These are phyloP conservation scores for Lodderomyces margitis DNA, from an alignment of 1,139 yeast genomes.

Conservation along the genomic window DNA sequence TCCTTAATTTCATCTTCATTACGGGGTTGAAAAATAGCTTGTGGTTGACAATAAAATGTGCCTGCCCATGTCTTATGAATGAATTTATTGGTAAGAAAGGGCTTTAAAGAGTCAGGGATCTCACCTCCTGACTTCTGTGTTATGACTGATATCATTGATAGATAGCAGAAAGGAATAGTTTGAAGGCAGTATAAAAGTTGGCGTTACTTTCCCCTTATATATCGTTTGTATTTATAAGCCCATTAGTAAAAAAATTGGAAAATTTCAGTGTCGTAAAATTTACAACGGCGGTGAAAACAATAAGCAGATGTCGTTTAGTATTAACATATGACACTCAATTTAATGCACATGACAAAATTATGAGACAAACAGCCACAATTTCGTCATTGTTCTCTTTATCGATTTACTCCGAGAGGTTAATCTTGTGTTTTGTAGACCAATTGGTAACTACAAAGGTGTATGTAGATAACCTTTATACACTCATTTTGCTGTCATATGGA, in stretches of 20 bases:
- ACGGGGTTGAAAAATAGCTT: conserved; percentile 73
- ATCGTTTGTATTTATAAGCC: neutral
- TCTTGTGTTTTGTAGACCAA: neutral
- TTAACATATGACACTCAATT: too few relatives aligned
- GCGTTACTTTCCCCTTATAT: neutral
- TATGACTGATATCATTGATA: conserved; percentile 12
- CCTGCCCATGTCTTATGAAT: conserved; percentile 87
- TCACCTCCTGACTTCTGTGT: neutral
- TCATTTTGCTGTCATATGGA: too few relatives aligned
- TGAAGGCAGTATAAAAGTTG: neutral
- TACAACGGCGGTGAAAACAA: too few relatives aligned
- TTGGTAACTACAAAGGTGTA: neutral
- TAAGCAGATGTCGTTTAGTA: too few relatives aligned
- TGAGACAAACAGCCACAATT: neutral
- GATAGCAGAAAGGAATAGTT: neutral
- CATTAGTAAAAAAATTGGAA: neutral
- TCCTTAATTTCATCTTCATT: conserved; percentile 59
- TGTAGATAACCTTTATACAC: too few relatives aligned
- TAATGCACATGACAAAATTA: neutral
- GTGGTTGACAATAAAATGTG: conserved; percentile 76
- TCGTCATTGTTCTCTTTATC: neutral
- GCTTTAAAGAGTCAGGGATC: conserved; percentile 31
- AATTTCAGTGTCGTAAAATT: neutral
- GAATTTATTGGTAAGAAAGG: conserved; percentile 36
- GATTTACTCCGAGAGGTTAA: neutral